Evolutionary conservation across 1,284 basidiomycete species (phyloP).

Genomic region (Marasmius oreades): DNA sequence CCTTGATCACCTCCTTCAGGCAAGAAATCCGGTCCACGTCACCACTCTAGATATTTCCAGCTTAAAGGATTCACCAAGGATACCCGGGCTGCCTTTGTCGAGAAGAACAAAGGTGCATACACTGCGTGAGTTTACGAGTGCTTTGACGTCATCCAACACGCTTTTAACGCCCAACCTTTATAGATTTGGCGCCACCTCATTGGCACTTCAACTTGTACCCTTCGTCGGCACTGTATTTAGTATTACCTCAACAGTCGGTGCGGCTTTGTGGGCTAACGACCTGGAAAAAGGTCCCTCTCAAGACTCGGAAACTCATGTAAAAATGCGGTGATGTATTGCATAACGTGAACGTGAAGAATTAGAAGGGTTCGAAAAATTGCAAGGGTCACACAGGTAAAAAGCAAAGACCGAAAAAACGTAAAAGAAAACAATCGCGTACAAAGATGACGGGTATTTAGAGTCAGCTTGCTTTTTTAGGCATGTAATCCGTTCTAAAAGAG

Average conservation of each 20-base stretch:
- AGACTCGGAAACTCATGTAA: not conserved
- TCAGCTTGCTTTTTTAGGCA: conserved; percentile 30
- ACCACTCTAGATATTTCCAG: conserved; percentile 68
- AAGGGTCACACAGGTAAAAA: not conserved
- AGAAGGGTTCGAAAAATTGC: conserved; percentile 28
- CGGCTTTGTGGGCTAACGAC: conserved; percentile 70
- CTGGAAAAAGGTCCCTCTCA: conserved; percentile 35
- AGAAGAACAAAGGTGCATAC: conserved; percentile 40
- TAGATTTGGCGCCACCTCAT: conserved; percentile 59
- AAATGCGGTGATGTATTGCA: conserved; percentile 29
- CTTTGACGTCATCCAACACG: not conserved
- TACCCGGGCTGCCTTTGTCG: conserved; percentile 50
- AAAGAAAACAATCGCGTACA: conserved; percentile 34
- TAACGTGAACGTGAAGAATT: conserved; percentile 35
- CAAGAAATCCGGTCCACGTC: conserved; percentile 52
- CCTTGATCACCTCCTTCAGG: conserved; percentile 22
- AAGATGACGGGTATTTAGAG: conserved; percentile 37
- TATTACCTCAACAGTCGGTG: conserved; percentile 61
- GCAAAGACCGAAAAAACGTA: not conserved
- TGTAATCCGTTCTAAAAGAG: conserved; percentile 14
- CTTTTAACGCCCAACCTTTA: no score
- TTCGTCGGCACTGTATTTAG: conserved; percentile 50
- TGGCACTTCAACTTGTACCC: conserved; percentile 62
- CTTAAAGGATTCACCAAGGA: conserved; percentile 52
- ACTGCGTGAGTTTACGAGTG: conserved; percentile 35